Conservation (phyloP, 345 rosid genomes). For the Geranium brycei region DNA sequence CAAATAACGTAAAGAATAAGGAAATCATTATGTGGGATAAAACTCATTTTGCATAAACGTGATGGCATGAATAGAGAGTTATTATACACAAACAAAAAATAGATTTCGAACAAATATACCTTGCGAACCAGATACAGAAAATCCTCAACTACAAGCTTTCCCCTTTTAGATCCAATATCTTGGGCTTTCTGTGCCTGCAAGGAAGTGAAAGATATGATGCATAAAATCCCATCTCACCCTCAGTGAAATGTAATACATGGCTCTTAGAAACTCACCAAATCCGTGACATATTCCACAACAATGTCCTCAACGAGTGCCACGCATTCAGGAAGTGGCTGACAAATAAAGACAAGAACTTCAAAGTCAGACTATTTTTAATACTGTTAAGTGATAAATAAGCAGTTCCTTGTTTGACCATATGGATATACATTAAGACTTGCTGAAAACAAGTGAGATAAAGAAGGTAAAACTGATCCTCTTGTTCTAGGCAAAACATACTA, state of each 20-base stretch:
- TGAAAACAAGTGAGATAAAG: neutral
- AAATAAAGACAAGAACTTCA: slow-evolving; percentile 6
- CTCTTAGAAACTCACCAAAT: slow-evolving; percentile 42
- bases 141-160: slow-evolving; percentile 75
- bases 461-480: neutral
- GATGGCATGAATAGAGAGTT: neutral
- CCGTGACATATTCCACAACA: slow-evolving; percentile 81
- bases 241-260: neutral
- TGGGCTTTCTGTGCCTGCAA: slow-evolving; percentile 78
- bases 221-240: slow-evolving; percentile 2
- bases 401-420: neutral
- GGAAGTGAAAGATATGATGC: neutral
- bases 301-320: slow-evolving; percentile 89
- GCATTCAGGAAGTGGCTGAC: slow-evolving; percentile 86
- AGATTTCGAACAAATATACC: slow-evolving; percentile 24
- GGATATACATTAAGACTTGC: neutral
- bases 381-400: neutral
- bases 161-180: slow-evolving; percentile 73
- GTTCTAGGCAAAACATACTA: too few relatives aligned
- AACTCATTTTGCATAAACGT: too few relatives aligned
- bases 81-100: neutral
- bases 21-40: too few relatives aligned
- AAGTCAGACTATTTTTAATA: neutral
- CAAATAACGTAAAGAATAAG: too few relatives aligned
- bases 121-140: slow-evolving; percentile 71